These are phyloP conservation scores for Phytophthora colocasiae DNA, from an alignment of 352 stramenopile genomes.

Conservation along the genomic window DNA sequence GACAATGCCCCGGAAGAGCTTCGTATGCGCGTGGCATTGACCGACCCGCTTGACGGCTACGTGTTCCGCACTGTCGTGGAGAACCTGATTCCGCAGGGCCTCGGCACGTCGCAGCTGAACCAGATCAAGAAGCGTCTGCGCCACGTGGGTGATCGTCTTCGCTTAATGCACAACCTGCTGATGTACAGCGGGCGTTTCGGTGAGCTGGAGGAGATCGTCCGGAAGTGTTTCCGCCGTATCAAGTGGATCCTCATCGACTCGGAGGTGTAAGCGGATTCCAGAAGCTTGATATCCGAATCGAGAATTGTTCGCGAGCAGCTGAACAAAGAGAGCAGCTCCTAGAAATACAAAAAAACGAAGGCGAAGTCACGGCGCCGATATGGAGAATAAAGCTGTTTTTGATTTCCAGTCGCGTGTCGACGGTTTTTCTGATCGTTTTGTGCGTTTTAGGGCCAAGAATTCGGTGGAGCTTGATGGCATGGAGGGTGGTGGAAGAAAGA, in stretches of 20 bases:
- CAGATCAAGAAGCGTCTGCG: conserved; percentile 91
- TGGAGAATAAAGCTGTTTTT: conserved; percentile 30
- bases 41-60: conserved; percentile 84
- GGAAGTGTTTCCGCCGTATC: conserved; percentile 92
- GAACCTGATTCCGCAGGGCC: conserved; percentile 80
- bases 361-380: conserved; percentile 26
- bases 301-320: neutral
- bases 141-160: conserved; percentile 84
- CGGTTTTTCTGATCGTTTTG: conserved; percentile 10
- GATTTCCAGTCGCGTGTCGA: conserved; percentile 14
- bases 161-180: conserved; percentile 91
- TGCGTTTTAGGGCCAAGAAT: no score
- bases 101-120: conserved; percentile 87
- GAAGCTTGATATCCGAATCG: no score
- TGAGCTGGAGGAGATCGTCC: conserved; percentile 88
- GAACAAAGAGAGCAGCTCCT: conserved; percentile 28
- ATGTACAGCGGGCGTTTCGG: conserved; percentile 89
- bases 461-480: no score
- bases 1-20: conserved; percentile 72
- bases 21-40: conserved; percentile 68
- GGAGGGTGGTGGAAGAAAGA: no score
- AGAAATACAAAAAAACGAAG: conserved; percentile 38
- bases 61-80: conserved; percentile 90
- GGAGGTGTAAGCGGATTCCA: conserved; percentile 65
- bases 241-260: conserved; percentile 94